phyloP scores from a whole-genome alignment of 1,284 basidiomycete species.

The Veloporphyrellus conicus region DNA sequence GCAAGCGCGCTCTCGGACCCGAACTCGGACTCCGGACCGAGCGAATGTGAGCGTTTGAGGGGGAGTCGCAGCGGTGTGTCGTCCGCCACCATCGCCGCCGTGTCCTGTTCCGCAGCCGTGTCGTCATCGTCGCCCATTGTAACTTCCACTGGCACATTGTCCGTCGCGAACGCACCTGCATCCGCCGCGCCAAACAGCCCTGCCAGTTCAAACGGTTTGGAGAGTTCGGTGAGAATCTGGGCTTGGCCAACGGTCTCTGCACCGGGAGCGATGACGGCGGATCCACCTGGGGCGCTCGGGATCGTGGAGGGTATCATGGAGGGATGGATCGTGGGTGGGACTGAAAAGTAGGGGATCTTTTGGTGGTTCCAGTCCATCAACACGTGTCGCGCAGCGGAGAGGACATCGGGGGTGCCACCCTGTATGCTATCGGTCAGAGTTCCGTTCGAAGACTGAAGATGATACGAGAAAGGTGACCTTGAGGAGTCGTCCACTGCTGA shows the following conservation, averaged over 20 bases:
- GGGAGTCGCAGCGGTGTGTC: constrained; percentile 39
- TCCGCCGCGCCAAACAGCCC: constrained; percentile 75
- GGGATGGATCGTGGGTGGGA: constrained; percentile 74
- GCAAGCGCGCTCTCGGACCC: neutral
- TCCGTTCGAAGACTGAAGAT: neutral
- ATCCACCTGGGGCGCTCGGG: constrained; percentile 21
- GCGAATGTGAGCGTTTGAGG: constrained; percentile 37
- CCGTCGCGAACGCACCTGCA: constrained; percentile 55
- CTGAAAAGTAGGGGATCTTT: constrained; percentile 86
- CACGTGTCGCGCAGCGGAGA: constrained; percentile 79
- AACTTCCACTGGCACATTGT: constrained; percentile 30
- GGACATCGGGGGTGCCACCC: constrained; percentile 90
- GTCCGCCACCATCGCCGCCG: constrained; percentile 46
- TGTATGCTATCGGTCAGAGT: constrained; percentile 26
- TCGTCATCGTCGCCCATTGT: constrained; percentile 38
- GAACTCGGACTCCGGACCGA: constrained; percentile 13
- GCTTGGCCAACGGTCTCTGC: constrained; percentile 73
- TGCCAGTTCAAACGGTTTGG: constrained; percentile 69
- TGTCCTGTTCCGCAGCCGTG: constrained; percentile 21
- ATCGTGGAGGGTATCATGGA: constrained; percentile 63
- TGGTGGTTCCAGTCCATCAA: constrained; percentile 95
- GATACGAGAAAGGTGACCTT: constrained; percentile 47
- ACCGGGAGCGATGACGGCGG: constrained; percentile 52
- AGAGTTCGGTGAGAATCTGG: constrained; percentile 61
- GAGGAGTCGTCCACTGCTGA: constrained; percentile 79